Percentiles rank a stretch among this genome's conserved stretches.
These are phyloP conservation scores for Stropharia rugosoannulata DNA, from an alignment of 768 basidiomycete genomes.

Conservation along the genomic window DNA sequence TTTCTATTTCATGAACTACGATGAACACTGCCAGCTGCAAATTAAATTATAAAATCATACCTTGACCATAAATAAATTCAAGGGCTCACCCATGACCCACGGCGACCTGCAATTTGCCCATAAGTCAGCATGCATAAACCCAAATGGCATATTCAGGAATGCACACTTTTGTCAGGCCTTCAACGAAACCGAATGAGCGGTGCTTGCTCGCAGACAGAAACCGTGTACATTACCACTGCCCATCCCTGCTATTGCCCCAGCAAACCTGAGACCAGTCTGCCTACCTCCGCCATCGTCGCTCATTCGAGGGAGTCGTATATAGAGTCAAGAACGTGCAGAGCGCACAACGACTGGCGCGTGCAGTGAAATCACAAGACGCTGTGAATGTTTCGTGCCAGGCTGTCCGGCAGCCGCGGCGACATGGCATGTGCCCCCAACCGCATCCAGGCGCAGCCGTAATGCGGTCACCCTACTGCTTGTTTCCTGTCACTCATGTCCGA, in stretches of 20 bases:
- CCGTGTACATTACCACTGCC: conserved; percentile 47
- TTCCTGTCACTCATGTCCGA: conserved; percentile 17
- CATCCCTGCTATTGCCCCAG: conserved; percentile 56
- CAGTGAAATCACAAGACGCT: background rate
- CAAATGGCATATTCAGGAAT: background rate
- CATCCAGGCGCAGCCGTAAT: background rate
- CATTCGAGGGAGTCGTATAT: conserved; percentile 22
- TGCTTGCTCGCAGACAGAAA: background rate
- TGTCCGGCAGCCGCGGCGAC: background rate
- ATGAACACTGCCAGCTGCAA: background rate
- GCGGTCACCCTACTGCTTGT: background rate
- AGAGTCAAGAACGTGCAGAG: background rate
- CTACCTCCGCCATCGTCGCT: conserved; percentile 23
- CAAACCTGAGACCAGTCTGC: conserved; percentile 43
- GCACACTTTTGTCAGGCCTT: conserved; percentile 53
- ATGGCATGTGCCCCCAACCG: background rate
- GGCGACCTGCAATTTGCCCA: conserved; percentile 44
- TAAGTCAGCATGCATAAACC: conserved; percentile 5
- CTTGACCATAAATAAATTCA: conserved; percentile 6
- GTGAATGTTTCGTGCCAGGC: background rate
- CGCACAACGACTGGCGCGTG: too few species aligned
- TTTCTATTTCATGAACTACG: background rate
- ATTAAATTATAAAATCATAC: conserved; percentile 1
- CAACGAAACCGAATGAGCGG: conserved; percentile 4
- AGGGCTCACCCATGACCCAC: conserved; percentile 63